These are phyloP conservation scores for Coemansia sp. DNA, from an alignment of 192 early-diverging fungal species.

Conservation along the genomic window DNA sequence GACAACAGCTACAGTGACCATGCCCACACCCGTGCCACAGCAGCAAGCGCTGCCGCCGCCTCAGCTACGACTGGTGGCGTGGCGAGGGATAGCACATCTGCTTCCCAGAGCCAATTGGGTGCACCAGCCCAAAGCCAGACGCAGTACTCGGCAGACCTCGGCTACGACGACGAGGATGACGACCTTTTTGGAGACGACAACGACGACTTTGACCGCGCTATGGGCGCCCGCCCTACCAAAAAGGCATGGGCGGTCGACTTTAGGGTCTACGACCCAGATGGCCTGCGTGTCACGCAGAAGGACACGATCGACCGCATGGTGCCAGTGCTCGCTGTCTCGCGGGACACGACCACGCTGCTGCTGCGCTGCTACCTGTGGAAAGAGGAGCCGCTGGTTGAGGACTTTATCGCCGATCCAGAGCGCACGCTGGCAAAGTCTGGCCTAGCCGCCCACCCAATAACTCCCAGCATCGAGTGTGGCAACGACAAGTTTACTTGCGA, in stretches of 20 bases:
- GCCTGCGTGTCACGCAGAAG: slow-evolving; percentile 31
- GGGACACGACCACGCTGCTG: slow-evolving; percentile 36
- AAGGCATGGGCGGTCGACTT: slow-evolving; percentile 52
- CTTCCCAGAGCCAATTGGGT: neutral
- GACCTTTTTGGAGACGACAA: slow-evolving; percentile 24
- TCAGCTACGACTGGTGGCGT: too few relatives aligned
- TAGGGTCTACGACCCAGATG: slow-evolving; percentile 21
- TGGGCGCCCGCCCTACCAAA: neutral
- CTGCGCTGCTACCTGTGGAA: slow-evolving; percentile 45
- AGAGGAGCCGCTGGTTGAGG: slow-evolving; percentile 47
- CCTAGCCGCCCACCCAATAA: slow-evolving; percentile 7
- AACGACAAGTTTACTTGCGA: slow-evolving; percentile 70
- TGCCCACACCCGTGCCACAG: neutral
- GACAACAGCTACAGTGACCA: neutral
- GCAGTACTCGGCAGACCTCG: slow-evolving; percentile 13
- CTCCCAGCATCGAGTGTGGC: slow-evolving; percentile 18
- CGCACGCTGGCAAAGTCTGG: slow-evolving; percentile 37
- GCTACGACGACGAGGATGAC: slow-evolving; percentile 25
- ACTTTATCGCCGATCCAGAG: slow-evolving; percentile 31
- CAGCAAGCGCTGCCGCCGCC: neutral
- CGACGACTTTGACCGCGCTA: slow-evolving; percentile 30
- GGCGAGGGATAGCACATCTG: too few relatives aligned
- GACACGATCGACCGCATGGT: slow-evolving; percentile 27
- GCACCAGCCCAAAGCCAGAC: slow-evolving; percentile 18
- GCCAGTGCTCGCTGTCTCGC: slow-evolving; percentile 35